Evolutionary conservation across 2,329 filamentous ascomycete species (phyloP).

Genomic region (Penicillium expansum): DNA sequence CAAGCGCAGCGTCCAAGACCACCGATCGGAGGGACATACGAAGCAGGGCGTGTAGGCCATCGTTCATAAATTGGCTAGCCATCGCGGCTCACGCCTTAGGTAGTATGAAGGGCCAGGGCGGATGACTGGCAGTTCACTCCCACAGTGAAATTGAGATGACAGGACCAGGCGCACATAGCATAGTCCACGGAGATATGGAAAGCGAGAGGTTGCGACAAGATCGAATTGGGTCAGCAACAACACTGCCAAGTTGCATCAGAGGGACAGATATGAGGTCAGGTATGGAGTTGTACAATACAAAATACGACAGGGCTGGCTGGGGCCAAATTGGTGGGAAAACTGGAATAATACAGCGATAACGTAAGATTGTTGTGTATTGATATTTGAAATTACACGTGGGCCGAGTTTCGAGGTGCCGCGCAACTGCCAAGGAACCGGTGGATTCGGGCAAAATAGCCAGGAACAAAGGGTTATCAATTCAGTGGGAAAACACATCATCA

Average conservation of each 20-base stretch:
- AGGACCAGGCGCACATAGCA: conserved; percentile 41
- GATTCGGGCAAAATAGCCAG: conserved; percentile 4
- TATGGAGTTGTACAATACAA: conserved; percentile 13
- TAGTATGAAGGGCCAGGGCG: conserved; percentile 24
- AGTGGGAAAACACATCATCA: not conserved
- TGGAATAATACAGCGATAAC: not conserved
- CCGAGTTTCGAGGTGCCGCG: conserved; percentile 4
- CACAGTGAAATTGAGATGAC: conserved; percentile 33
- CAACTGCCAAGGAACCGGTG: conserved; percentile 18
- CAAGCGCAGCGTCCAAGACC: not conserved
- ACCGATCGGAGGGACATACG: conserved; percentile 29
- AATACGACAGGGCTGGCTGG: conserved; percentile 4
- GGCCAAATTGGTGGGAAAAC: not conserved
- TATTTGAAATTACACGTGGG: conserved; percentile 14
- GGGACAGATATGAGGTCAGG: conserved; percentile 13
- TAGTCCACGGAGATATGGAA: conserved; percentile 27
- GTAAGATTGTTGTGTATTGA: conserved; percentile 5
- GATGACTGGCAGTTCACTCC: conserved; percentile 33
- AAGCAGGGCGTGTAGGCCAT: conserved; percentile 35
- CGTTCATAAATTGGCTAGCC: conserved; percentile 38
- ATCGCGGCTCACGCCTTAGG: conserved; percentile 29
- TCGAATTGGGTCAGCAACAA: conserved; percentile 7
- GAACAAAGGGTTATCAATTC: not conserved
- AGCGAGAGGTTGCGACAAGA: conserved; percentile 3
- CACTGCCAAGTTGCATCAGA: conserved; percentile 20